Conservation (phyloP, 257 asterid genomes). For the Jaltomata sinuosa region DNA sequence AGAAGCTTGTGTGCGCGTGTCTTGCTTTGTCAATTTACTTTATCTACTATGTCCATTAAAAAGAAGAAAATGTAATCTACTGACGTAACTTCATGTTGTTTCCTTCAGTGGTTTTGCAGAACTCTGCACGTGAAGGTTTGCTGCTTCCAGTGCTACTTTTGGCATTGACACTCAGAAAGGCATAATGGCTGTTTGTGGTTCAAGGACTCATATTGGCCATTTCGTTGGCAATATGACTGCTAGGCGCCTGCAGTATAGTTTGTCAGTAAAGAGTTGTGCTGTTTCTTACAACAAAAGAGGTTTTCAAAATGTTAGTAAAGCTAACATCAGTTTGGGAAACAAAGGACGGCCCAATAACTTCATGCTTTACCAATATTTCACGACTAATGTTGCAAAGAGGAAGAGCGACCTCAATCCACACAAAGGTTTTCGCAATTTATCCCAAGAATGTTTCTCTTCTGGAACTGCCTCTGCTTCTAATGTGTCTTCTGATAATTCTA, state of each 20-base stretch:
- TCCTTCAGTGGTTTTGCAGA: background rate
- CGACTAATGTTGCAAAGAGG: background rate
- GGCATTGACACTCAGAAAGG: background rate
- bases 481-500: background rate
- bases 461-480: background rate
- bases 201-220: background rate
- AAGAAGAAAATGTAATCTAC: background rate
- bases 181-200: background rate
- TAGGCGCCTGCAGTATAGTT: background rate
- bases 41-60: background rate
- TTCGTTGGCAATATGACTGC: background rate
- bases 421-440: background rate
- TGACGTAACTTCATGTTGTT: background rate
- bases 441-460: background rate
- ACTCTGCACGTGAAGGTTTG: background rate
- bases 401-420: background rate
- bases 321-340: background rate
- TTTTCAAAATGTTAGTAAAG: background rate
- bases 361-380: background rate
- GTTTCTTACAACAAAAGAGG: background rate
- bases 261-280: background rate
- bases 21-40: background rate
- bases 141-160: background rate
- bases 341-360: background rate
- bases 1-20: background rate